A percentile compares a stretch with the other conserved stretches of the same genome.
phyloP scores from a whole-genome alignment of 2,329 filamentous ascomycete species.

The Helotiales sp. region DNA sequence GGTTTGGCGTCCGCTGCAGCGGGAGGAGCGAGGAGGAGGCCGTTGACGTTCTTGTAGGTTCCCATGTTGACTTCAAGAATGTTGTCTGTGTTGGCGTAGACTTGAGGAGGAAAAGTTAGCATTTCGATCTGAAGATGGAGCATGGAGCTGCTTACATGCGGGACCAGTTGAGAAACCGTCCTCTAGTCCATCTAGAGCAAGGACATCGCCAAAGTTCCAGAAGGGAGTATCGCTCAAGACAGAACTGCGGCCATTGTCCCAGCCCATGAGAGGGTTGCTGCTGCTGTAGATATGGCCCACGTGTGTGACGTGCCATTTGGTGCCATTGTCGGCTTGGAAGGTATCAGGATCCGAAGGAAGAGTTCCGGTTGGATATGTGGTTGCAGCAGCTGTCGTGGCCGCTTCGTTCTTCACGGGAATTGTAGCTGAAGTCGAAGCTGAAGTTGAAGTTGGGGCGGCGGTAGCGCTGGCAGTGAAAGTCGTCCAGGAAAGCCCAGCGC shows the following conservation, averaged over 20 bases:
- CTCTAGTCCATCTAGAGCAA: not conserved
- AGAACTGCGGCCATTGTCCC: slow-evolving; percentile 6
- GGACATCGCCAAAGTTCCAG: slow-evolving; percentile 5
- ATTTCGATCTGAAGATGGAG: not conserved
- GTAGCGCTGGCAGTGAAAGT: too few relatives aligned
- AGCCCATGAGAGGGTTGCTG: not conserved
- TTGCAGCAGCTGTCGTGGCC: not conserved
- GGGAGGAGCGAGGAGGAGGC: not conserved
- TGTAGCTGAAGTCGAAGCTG: too few relatives aligned
- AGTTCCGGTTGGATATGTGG: not conserved
- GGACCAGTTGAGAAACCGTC: slow-evolving; percentile 2
- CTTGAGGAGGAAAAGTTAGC: not conserved
- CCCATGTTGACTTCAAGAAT: not conserved
- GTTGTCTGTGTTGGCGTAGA: not conserved
- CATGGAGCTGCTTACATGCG: not conserved
- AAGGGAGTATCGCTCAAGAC: not conserved
- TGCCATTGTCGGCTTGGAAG: not conserved
- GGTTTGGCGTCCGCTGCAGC: not conserved
- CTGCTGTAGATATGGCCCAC: slow-evolving; percentile 1
- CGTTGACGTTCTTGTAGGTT: not conserved
- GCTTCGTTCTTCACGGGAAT: too few relatives aligned
- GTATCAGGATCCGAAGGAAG: not conserved
- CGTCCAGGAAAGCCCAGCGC: too few relatives aligned
- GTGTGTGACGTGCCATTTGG: not conserved
- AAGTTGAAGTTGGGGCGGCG: too few relatives aligned